Conservation (phyloP, 1,139 yeast genomes). For the Saccharomycopsis hybrid region DNA sequence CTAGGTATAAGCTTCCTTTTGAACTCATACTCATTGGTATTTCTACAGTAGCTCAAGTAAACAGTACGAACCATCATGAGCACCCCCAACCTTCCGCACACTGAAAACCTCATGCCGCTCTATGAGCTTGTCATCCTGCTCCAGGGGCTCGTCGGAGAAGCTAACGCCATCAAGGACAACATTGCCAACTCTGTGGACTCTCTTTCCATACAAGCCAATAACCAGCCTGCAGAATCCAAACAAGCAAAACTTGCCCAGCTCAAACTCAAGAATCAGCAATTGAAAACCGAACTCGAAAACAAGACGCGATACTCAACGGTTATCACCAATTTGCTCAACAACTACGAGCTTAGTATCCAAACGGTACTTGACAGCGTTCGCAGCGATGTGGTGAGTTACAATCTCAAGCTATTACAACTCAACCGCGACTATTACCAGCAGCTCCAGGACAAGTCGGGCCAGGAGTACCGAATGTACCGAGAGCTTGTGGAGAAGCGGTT, state of each 20-base stretch:
- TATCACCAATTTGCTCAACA: conserved; percentile 10
- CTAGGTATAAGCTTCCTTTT: no score
- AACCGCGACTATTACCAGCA: conserved; percentile 4
- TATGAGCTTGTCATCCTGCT: conserved; percentile 15
- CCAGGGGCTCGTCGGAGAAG: conserved; percentile 12
- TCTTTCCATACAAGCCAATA: conserved; percentile 2
- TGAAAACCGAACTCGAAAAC: conserved; percentile 1
- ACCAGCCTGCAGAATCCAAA: conserved; percentile 1
- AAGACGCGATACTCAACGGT: conserved; percentile 1
- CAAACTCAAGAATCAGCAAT: conserved; percentile 1
- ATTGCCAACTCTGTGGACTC: conserved; percentile 10
- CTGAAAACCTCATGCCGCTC: conserved; percentile 17
- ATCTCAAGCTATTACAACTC: conserved; percentile 6
- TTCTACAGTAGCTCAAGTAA: no score
- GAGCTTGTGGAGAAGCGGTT: conserved; percentile 3
- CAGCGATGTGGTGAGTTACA: conserved; percentile 16
- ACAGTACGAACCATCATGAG: background rate
- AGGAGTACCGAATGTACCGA: conserved; percentile 7
- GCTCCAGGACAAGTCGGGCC: background rate
- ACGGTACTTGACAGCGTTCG: conserved; percentile 12
- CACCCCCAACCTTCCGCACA: conserved; percentile 19
- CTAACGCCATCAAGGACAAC: conserved; percentile 10
- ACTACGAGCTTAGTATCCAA: conserved; percentile 18
- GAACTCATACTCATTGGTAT: no score
- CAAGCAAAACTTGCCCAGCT: conserved; percentile 3